phyloP scores from a whole-genome alignment of 2,329 filamentous ascomycete species.

The Fusarium pininemorale region DNA sequence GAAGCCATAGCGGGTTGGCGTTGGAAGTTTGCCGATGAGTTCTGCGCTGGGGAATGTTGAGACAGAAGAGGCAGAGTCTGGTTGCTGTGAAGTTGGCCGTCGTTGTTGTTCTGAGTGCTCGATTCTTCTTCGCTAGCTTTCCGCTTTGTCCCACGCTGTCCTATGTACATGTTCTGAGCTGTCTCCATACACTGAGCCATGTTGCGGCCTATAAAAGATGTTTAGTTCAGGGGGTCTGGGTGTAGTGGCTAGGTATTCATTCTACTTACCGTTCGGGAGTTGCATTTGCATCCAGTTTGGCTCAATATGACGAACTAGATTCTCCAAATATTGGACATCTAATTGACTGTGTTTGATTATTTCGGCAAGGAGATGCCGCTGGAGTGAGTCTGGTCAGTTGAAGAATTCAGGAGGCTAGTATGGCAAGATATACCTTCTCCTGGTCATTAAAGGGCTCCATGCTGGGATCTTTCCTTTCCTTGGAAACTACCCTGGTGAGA shows the following conservation, averaged over 20 bases:
- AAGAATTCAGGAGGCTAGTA: no score
- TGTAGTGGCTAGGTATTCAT: no score
- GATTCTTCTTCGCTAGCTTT: conserved; percentile 42
- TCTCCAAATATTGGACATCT: conserved; percentile 56
- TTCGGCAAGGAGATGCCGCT: conserved; percentile 67
- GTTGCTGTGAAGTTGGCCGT: background rate
- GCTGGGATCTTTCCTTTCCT: conserved; percentile 2
- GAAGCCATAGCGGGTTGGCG: conserved; percentile 29
- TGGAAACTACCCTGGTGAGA: background rate
- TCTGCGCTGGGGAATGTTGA: background rate
- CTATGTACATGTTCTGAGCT: conserved; percentile 51
- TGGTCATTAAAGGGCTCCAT: conserved; percentile 55
- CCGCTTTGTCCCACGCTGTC: conserved; percentile 46
- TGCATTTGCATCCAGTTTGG: conserved; percentile 61
- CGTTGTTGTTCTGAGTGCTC: conserved; percentile 43
- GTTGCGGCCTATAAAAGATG: conserved; percentile 53
- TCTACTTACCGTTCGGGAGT: conserved; percentile 54
- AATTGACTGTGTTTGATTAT: conserved; percentile 66
- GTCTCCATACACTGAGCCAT: conserved; percentile 57
- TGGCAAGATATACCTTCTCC: conserved; percentile 58
- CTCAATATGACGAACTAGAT: conserved; percentile 57
- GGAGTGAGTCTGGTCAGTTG: conserved; percentile 12
- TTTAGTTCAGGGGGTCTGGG: background rate
- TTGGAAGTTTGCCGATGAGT: conserved; percentile 35
- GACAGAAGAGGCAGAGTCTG: conserved; percentile 2